phyloP scores from a whole-genome alignment of 73 alveolate genomes.

The Durusdinium trenchii region DNA sequence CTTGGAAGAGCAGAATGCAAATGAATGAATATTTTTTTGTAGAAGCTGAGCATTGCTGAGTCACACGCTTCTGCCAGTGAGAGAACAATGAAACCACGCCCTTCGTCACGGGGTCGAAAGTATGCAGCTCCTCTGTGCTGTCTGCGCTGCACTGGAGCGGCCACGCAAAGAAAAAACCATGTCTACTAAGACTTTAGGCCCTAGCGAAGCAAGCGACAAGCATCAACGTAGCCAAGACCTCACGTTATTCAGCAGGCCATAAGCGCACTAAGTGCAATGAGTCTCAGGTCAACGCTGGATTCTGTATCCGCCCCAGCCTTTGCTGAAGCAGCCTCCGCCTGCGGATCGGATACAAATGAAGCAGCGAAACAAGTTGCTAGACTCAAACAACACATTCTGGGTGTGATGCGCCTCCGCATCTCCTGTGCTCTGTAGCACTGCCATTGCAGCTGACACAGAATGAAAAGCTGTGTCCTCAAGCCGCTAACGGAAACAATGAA shows the following conservation, averaged over 20 bases:
- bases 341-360: too few relatives aligned
- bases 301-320: not conserved
- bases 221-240: slow-evolving; percentile 83
- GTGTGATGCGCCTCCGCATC: slow-evolving; percentile 18
- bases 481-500: not conserved
- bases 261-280: not conserved
- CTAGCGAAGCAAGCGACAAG: slow-evolving; percentile 68
- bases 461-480: slow-evolving; percentile 76
- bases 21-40: not conserved
- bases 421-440: slow-evolving; percentile 59
- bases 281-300: not conserved
- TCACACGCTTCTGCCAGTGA: slow-evolving; percentile 63
- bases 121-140: slow-evolving; percentile 57
- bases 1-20: not conserved
- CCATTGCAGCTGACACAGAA: slow-evolving; percentile 77
- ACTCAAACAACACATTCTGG: not conserved
- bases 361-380: not conserved
- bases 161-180: too few relatives aligned
- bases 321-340: not conserved
- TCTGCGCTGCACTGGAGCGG: not conserved
- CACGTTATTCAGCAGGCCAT: not conserved
- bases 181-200: not conserved
- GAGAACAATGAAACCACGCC: slow-evolving; percentile 80
- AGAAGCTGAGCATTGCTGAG: not conserved
- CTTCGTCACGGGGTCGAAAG: slow-evolving; percentile 93